phyloP scores from a whole-genome alignment of 495 filamentous ascomycete genomes.

The Bacidia gigantensis region DNA sequence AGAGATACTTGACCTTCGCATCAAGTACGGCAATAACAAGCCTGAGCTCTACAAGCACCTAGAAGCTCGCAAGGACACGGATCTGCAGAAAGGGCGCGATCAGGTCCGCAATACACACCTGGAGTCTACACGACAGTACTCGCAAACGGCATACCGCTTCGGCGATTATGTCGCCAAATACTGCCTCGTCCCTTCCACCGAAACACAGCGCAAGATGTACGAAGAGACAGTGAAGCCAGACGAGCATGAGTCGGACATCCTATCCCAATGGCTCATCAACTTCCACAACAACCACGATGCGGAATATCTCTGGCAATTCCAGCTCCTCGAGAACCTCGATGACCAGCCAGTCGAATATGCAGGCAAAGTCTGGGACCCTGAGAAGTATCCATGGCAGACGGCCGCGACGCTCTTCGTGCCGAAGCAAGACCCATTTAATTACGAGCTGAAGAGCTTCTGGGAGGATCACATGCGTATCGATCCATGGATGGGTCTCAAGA shows the following conservation, averaged over 20 bases:
- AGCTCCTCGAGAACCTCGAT: conserved; percentile 32
- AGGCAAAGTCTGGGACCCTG: conserved; percentile 33
- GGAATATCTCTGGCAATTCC: conserved; percentile 32
- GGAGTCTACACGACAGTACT: conserved; percentile 32
- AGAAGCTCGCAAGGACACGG: conserved; percentile 27
- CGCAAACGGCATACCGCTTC: conserved; percentile 35
- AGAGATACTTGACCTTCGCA: conserved; percentile 33
- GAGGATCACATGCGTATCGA: conserved; percentile 35
- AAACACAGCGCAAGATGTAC: conserved; percentile 29
- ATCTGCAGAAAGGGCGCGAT: conserved; percentile 29
- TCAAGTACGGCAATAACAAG: conserved; percentile 28
- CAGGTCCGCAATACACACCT: conserved; percentile 27
- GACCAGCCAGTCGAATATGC: conserved; percentile 37
- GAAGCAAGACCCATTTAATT: conserved; percentile 31
- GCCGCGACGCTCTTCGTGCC: conserved; percentile 32
- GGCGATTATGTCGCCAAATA: conserved; percentile 37
- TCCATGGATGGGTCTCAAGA: conserved; percentile 32
- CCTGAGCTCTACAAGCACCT: conserved; percentile 28
- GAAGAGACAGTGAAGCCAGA: conserved; percentile 28
- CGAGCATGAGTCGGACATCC: conserved; percentile 26
- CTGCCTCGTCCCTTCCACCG: conserved; percentile 27
- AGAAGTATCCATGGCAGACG: conserved; percentile 36
- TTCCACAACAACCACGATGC: conserved; percentile 33
- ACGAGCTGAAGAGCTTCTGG: conserved; percentile 31
- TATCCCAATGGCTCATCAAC: conserved; percentile 27